Conservation (phyloP, 495 filamentous ascomycete species). For the Penicillium odoratum region DNA sequence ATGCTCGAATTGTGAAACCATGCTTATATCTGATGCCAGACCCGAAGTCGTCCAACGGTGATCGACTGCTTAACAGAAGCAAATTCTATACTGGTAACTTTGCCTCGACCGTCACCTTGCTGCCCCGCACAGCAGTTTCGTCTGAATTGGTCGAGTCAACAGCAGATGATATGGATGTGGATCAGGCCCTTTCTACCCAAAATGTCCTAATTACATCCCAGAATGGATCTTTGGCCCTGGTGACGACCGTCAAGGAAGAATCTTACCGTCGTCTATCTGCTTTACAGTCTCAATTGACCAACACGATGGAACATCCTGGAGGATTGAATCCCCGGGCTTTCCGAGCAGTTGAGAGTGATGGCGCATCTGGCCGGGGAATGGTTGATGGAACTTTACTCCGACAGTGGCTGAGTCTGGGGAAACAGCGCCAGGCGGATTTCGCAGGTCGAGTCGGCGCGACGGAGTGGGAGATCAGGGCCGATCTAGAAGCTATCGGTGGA, state of each 20-base stretch:
- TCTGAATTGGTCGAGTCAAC: slow-evolving; percentile 37
- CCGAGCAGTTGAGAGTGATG: slow-evolving; percentile 55
- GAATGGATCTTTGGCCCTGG: slow-evolving; percentile 71
- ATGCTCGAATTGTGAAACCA: neutral
- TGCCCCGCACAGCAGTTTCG: slow-evolving; percentile 63
- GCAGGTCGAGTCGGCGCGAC: slow-evolving; percentile 61
- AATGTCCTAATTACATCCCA: slow-evolving; percentile 69
- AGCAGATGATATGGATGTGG: slow-evolving; percentile 44
- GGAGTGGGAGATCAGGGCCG: slow-evolving; percentile 56
- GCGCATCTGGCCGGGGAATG: slow-evolving; percentile 54
- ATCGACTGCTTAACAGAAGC: slow-evolving; percentile 78
- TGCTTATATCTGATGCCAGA: slow-evolving; percentile 49
- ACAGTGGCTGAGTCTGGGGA: slow-evolving; percentile 70
- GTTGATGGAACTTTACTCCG: slow-evolving; percentile 61
- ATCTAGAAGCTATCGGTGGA: slow-evolving; percentile 62
- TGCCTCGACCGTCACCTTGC: slow-evolving; percentile 68
- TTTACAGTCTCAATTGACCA: slow-evolving; percentile 77
- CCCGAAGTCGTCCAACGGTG: slow-evolving; percentile 88
- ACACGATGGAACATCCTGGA: slow-evolving; percentile 69
- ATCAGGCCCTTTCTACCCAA: slow-evolving; percentile 33
- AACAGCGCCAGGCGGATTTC: slow-evolving; percentile 67
- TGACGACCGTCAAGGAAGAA: slow-evolving; percentile 76
- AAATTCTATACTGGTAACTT: slow-evolving; percentile 85
- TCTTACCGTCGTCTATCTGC: slow-evolving; percentile 80
- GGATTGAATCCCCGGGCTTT: slow-evolving; percentile 82